These are phyloP conservation scores for Penicillium sp. DNA, from an alignment of 2,329 filamentous ascomycete genomes.

Conservation along the genomic window DNA sequence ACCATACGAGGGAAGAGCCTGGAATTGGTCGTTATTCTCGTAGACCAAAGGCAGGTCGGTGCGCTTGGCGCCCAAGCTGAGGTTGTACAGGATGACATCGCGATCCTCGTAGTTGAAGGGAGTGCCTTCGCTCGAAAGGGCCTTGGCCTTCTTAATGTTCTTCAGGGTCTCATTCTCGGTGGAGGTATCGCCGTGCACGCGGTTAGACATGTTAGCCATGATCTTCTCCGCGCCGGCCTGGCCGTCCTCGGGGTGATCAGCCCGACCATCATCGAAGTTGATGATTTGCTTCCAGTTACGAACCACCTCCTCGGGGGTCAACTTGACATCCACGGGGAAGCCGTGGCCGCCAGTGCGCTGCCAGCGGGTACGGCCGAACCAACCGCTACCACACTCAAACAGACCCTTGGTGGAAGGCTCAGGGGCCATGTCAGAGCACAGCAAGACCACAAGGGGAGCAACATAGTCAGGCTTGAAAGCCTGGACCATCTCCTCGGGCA, in stretches of 20 bases:
- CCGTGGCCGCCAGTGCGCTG: slow-evolving; percentile 84
- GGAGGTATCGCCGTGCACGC: slow-evolving; percentile 47
- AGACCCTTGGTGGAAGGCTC: slow-evolving; percentile 78
- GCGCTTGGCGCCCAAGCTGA: slow-evolving; percentile 88
- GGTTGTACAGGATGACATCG: slow-evolving; percentile 92
- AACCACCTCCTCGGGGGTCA: slow-evolving; percentile 81
- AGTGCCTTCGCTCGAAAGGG: slow-evolving; percentile 67
- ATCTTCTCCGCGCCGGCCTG: slow-evolving; percentile 76
- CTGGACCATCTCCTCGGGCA: slow-evolving; percentile 97
- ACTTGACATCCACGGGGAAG: slow-evolving; percentile 80
- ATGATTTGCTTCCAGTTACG: slow-evolving; percentile 74
- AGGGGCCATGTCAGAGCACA: slow-evolving; percentile 83
- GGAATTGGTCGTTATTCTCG: slow-evolving; percentile 88
- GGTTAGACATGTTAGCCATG: slow-evolving; percentile 83
- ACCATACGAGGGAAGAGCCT: slow-evolving; percentile 90
- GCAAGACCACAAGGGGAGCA: slow-evolving; percentile 83
- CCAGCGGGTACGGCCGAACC: slow-evolving; percentile 90
- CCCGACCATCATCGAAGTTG: slow-evolving; percentile 82
- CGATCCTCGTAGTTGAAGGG: slow-evolving; percentile 80
- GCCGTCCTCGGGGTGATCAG: slow-evolving; percentile 79
- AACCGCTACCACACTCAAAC: slow-evolving; percentile 93
- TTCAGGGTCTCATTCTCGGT: slow-evolving; percentile 64
- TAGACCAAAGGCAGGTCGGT: slow-evolving; percentile 84
- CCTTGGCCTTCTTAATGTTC: slow-evolving; percentile 73
- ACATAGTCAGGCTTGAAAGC: slow-evolving; percentile 99